Evolutionary conservation across 1,284 basidiomycete genomes (phyloP).

Genomic region (Athelia sp.): DNA sequence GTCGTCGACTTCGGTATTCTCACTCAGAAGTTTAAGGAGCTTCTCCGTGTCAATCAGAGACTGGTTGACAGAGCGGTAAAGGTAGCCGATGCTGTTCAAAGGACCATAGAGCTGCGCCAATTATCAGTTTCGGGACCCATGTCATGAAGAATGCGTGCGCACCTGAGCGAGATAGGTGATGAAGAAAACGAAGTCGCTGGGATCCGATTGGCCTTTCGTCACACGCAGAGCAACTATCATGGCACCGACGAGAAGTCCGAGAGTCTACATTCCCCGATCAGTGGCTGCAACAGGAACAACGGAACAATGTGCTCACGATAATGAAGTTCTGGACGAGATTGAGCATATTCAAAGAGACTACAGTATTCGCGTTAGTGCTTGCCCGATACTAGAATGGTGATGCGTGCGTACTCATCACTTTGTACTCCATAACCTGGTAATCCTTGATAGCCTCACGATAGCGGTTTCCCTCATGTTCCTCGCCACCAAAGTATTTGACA

Average conservation of each 20-base stretch:
- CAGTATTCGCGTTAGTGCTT: slow-evolving; percentile 5
- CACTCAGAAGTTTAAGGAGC: slow-evolving; percentile 68
- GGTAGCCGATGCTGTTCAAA: slow-evolving; percentile 68
- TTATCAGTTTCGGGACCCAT: slow-evolving; percentile 3
- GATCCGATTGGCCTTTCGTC: slow-evolving; percentile 38
- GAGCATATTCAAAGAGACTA: slow-evolving; percentile 67
- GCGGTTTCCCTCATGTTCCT: slow-evolving; percentile 72
- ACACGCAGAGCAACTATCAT: slow-evolving; percentile 71
- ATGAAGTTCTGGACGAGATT: slow-evolving; percentile 79
- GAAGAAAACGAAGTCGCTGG: slow-evolving; percentile 72
- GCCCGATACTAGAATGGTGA: slow-evolving; percentile 7
- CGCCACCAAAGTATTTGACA: slow-evolving; percentile 82
- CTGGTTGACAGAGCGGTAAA: slow-evolving; percentile 71
- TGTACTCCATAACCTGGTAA: slow-evolving; percentile 74
- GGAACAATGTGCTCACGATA: slow-evolving; percentile 42
- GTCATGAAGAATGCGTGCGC: slow-evolving; percentile 16
- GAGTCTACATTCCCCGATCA: slow-evolving; percentile 37
- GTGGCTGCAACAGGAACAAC: neutral
- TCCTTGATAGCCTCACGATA: slow-evolving; percentile 71
- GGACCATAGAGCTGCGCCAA: slow-evolving; percentile 59
- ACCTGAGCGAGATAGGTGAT: slow-evolving; percentile 78
- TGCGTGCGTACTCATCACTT: slow-evolving; percentile 46
- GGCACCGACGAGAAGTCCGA: slow-evolving; percentile 74
- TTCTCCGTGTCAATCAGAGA: slow-evolving; percentile 79
- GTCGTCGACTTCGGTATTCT: slow-evolving; percentile 80